Conservation (phyloP, 2,329 filamentous ascomycete species). For the Lachnellula hyalina region DNA sequence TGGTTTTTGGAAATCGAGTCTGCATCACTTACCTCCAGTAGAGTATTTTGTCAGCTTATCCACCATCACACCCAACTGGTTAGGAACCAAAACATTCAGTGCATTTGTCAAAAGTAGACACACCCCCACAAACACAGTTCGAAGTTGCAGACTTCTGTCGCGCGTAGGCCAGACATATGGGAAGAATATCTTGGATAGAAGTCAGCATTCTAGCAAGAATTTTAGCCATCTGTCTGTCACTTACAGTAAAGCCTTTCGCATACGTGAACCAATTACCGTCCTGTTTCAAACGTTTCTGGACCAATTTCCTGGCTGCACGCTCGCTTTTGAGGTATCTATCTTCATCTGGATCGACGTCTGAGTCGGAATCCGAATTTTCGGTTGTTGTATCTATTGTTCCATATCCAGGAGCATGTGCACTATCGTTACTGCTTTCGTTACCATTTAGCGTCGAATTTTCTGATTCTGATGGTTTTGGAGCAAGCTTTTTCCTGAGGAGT, state of each 20-base stretch:
- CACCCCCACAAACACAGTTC: conserved; percentile 59
- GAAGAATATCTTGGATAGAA: conserved; percentile 54
- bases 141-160: conserved; percentile 60
- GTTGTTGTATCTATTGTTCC: conserved; percentile 13
- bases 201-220: conserved; percentile 7
- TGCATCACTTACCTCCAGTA: conserved; percentile 17
- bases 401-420: not conserved
- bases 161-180: conserved; percentile 74
- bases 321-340: conserved; percentile 49
- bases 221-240: conserved; percentile 6
- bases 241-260: conserved; percentile 62
- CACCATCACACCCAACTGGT: conserved; percentile 74
- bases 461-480: conserved; percentile 27
- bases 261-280: conserved; percentile 76
- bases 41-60: conserved; percentile 55
- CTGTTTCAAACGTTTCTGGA: conserved; percentile 64
- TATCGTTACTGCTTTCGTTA: not conserved
- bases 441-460: conserved; percentile 25
- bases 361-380: conserved; percentile 15
- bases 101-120: conserved; percentile 67
- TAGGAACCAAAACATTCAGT: conserved; percentile 72
- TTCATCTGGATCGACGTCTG: conserved; percentile 35
- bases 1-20: not conserved
- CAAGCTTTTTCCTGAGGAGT: conserved; percentile 44
- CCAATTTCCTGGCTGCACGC: conserved; percentile 50